Conservation (phyloP, 176 grass and related monocot species). For the Alopecurus myosuroides region DNA sequence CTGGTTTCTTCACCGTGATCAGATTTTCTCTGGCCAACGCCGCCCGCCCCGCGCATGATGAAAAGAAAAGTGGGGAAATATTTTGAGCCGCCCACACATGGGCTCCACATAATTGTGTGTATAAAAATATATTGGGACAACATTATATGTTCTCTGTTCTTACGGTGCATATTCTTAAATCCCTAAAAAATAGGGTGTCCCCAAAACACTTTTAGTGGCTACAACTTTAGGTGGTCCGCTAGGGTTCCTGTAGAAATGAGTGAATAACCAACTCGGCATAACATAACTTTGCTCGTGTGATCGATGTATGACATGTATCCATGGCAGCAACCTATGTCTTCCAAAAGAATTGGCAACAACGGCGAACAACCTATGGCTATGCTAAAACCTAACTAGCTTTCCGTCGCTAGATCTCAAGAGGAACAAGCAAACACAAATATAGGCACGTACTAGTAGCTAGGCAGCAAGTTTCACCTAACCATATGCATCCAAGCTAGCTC, state of each 20-base stretch:
- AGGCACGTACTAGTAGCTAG: background rate
- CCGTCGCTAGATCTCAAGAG: background rate
- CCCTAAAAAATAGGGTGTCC: too few relatives aligned
- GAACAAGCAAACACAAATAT: background rate
- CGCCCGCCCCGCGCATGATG: too few relatives aligned
- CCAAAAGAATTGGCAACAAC: background rate
- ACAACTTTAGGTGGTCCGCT: too few relatives aligned
- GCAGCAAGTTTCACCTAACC: slow-evolving; percentile 4
- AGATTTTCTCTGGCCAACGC: too few relatives aligned
- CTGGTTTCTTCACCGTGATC: too few relatives aligned
- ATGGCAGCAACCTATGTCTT: background rate
- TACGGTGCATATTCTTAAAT: too few relatives aligned
- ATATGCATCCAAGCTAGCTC: background rate
- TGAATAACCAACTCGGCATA: background rate
- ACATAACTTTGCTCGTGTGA: background rate
- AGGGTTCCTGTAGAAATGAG: background rate
- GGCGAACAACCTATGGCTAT: background rate
- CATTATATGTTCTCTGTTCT: too few relatives aligned
- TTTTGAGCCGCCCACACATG: too few relatives aligned
- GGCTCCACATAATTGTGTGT: too few relatives aligned
- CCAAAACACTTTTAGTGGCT: too few relatives aligned
- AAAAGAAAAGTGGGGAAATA: too few relatives aligned
- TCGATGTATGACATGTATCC: background rate
- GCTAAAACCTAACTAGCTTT: background rate
- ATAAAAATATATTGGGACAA: too few relatives aligned